A percentile compares a stretch with the other conserved stretches of the same genome.
phyloP scores from a whole-genome alignment of 495 filamentous ascomycete species.

The Xylaria nigripes region DNA sequence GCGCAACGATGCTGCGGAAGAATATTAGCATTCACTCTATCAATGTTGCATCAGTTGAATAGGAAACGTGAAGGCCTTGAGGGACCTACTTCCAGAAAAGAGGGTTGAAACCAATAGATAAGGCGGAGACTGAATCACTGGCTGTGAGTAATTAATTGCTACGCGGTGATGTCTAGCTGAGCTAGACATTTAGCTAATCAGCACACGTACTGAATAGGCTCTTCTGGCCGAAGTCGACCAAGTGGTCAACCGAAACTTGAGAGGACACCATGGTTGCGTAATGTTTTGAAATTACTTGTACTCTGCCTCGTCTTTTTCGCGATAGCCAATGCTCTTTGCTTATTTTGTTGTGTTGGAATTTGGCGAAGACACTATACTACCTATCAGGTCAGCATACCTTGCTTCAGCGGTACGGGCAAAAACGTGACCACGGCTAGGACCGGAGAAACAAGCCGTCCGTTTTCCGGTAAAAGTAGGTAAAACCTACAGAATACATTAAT shows the following conservation, averaged over 20 bases:
- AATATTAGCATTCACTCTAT: constrained; percentile 16
- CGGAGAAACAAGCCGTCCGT: not conserved
- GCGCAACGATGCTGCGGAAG: constrained; percentile 49
- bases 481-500: too few species aligned
- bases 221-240: constrained; percentile 56
- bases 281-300: not conserved
- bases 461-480: not conserved
- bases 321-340: not conserved
- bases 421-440: not conserved
- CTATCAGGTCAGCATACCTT: too few species aligned
- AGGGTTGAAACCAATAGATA: constrained; percentile 66
- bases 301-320: not conserved
- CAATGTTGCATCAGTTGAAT: not conserved
- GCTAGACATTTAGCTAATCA: not conserved
- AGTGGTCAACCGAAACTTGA: constrained; percentile 27
- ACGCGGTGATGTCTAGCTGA: not conserved
- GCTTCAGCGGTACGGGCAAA: not conserved
- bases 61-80: not conserved
- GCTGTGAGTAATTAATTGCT: constrained; percentile 9
- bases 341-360: not conserved
- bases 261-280: constrained; percentile 18
- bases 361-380: too few species aligned
- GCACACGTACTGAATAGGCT: constrained; percentile 52
- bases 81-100: constrained; percentile 70
- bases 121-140: constrained; percentile 49